A percentile compares a stretch with the other conserved stretches of the same genome.
Evolutionary conservation across 1,284 basidiomycete genomes (phyloP).

Genomic region (Ustilago esculenta): DNA sequence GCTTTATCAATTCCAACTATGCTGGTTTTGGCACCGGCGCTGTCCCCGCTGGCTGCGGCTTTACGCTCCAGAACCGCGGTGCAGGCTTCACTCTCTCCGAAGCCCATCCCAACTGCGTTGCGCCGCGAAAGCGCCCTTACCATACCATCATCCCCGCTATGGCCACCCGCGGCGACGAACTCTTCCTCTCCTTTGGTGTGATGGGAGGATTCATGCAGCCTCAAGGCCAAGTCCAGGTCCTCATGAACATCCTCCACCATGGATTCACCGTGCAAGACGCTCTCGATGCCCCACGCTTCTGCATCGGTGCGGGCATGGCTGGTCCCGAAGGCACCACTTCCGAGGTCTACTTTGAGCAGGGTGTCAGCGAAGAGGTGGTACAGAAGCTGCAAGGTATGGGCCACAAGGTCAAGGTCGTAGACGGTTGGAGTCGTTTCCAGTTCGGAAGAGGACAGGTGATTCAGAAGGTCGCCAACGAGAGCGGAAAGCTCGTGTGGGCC

Average conservation of each 20-base stretch:
- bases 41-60: conserved; percentile 89
- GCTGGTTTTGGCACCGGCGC: conserved; percentile 73
- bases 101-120: conserved; percentile 80
- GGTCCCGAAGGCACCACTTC: conserved; percentile 76
- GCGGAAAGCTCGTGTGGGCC: conserved; percentile 48
- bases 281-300: conserved; percentile 93
- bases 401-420: conserved; percentile 77
- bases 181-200: conserved; percentile 88
- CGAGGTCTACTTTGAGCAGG: conserved; percentile 87
- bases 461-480: conserved; percentile 19
- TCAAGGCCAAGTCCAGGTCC: conserved; percentile 90
- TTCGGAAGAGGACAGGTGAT: conserved; percentile 83
- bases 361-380: conserved; percentile 73
- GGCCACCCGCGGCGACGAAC: conserved; percentile 80
- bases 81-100: conserved; percentile 81
- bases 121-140: conserved; percentile 82
- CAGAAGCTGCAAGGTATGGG: conserved; percentile 76
- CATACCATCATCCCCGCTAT: conserved; percentile 96
- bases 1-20: conserved; percentile 91
- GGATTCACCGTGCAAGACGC: conserved; percentile 75
- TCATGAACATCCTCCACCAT: conserved; percentile 84
- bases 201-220: conserved; percentile 93
- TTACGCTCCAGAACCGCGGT: conserved; percentile 94
- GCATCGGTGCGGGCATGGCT: conserved; percentile 84
- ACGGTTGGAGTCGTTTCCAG: conserved; percentile 74